These are phyloP conservation scores for Colletotrichum navitas DNA, from an alignment of 2,329 filamentous ascomycete genomes.

Conservation along the genomic window DNA sequence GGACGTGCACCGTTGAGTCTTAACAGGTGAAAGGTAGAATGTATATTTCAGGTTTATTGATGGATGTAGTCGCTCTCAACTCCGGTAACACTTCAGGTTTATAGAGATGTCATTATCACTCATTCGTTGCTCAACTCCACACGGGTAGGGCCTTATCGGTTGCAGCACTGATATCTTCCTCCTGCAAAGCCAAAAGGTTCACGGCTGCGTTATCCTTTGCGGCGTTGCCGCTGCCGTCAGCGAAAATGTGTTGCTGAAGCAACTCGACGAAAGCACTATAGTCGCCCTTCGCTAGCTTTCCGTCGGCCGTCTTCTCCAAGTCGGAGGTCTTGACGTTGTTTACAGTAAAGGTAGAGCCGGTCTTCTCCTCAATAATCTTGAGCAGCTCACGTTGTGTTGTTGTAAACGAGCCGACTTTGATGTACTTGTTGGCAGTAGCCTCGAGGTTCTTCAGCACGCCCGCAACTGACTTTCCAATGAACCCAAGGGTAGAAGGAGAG, in stretches of 20 bases:
- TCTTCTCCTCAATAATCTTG: constrained; percentile 63
- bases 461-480: constrained; percentile 65
- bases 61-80: too few relatives aligned
- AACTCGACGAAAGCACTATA: constrained; percentile 39
- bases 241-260: constrained; percentile 34
- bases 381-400: constrained; percentile 71
- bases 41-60: too few relatives aligned
- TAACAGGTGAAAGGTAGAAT: not conserved
- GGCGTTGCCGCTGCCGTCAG: constrained; percentile 28
- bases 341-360: constrained; percentile 64
- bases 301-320: constrained; percentile 53
- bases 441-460: constrained; percentile 62
- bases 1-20: not conserved
- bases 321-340: constrained; percentile 52
- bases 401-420: constrained; percentile 69
- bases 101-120: not conserved
- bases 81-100: too few relatives aligned
- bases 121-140: not conserved
- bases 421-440: constrained; percentile 68
- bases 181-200: constrained; percentile 31
- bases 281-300: constrained; percentile 57
- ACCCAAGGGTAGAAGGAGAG: constrained; percentile 62
- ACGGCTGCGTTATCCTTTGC: constrained; percentile 38
- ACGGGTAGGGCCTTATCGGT: constrained; percentile 26
- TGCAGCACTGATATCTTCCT: constrained; percentile 32